A percentile compares a stretch with the other conserved stretches of the same genome.
These are phyloP conservation scores for Debaryomyces sp. DNA, from an alignment of 1,139 yeast genomes.

Conservation along the genomic window DNA sequence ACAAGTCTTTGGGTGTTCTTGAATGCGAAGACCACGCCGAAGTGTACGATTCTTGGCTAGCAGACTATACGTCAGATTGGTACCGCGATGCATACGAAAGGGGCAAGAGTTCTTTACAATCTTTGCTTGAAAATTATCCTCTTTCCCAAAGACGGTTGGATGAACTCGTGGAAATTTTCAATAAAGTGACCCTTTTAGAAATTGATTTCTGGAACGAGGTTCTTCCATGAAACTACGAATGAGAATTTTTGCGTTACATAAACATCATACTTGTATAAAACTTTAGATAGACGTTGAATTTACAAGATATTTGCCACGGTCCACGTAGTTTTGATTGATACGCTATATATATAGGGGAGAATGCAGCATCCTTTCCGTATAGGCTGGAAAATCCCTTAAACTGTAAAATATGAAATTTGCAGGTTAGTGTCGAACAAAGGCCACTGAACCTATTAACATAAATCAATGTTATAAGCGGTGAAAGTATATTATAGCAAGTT, in stretches of 20 bases:
- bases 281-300: neutral
- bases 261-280: neutral
- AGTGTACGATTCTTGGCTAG: constrained; percentile 61
- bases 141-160: constrained; percentile 45
- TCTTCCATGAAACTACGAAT: neutral
- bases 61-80: constrained; percentile 61
- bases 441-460: neutral
- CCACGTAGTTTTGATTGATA: neutral
- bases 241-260: neutral
- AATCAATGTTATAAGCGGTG: neutral
- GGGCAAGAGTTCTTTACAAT: constrained; percentile 54
- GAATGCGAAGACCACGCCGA: constrained; percentile 19
- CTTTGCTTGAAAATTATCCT: constrained; percentile 28
- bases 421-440: constrained; percentile 4
- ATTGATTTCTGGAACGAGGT: constrained; percentile 65
- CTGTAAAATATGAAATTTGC: constrained; percentile 6
- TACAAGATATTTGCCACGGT: neutral
- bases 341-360: neutral
- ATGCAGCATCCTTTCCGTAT: neutral
- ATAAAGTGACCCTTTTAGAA: constrained; percentile 60
- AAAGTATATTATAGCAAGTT: neutral
- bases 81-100: constrained; percentile 52
- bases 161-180: constrained; percentile 58
- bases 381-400: neutral
- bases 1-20: constrained; percentile 13